Base-by-base conservation (phyloP, 352 stramenopile genomes). In the Aphanomyces astaci region DNA sequence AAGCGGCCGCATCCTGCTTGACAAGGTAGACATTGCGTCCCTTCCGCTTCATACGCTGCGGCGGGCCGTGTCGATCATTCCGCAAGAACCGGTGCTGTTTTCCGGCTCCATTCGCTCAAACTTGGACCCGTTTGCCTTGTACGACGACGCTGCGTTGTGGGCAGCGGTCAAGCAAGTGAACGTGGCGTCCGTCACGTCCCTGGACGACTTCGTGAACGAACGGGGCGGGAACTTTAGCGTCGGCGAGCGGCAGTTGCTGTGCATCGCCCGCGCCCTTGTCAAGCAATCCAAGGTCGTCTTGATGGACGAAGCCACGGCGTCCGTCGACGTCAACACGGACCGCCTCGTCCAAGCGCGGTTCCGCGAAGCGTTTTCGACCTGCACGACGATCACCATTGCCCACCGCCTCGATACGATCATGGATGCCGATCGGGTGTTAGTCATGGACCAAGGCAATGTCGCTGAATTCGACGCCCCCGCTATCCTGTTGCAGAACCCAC, bases 351-450 rank as follows among this genome's bases (percentile, higher is more conserved):
- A 79, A 64, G 68, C 71, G 4, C 86, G 81, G 10, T 88, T 97
- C 46, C 78, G 91, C 40, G 71, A 86, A 43, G 87, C 95, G 46
- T 97, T 97, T 77, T 60, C 57, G 4, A 75, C 81, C 25, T 79
- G 80, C 9, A 98, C 92, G n/a, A 79, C 96, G 17, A 73, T 98
- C 10, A 97, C 93, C 0, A 97, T 98, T 69, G 93, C 94, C 3
- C 92, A 98, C 71, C 75, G 92, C n/a, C 75, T 97, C 4, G 84
- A 96, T 52, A 97, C 92, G 2, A 94, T 98, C 52, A 80, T 96
- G 63, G 86, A 97, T 53, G 88, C 79, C 72, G 88, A 98, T 59
- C 72, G 77, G 11, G 75, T 98, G 9, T 67, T 97, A 2, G 89
- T 97, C 17, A 74, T 98, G 64, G 86, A 96, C 60, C 74, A 89